Base-by-base conservation (phyloP, 164 flowering plant species). In the Malania oleifera region DNA sequence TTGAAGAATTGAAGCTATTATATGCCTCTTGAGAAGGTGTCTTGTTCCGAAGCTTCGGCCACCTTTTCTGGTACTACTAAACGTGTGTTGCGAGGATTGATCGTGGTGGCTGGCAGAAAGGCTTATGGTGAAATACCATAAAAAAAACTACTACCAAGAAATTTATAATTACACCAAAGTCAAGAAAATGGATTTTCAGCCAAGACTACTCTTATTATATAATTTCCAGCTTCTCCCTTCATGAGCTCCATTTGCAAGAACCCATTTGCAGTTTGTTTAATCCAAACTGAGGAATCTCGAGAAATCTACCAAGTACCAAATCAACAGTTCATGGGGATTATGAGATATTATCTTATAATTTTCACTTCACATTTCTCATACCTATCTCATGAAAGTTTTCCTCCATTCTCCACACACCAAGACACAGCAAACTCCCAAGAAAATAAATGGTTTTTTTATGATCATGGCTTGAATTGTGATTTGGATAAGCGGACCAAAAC, bases 1-100 rank as follows among this genome's bases (percentile, higher is more conserved):
- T 71, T n/a, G n/a, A n/a, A n/a, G n/a, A n/a, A n/a, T 70, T 68
- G 80, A 72, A 76, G 75, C 43, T 76, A 84, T 69, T 81, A 78
- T 86, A 80, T 80, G 97, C 66, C 69, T 70, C 76, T 82, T 71
- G 54, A 59, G 47, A 54, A 79, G 80, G 84, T 72, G 75, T 76
- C 78, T 75, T 70, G 67, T 72, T 54, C 91, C 90, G 83, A 80
- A 79, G 79, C 70, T 76, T 83, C 74, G 73, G 95, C 91, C 88
- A 83, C 65, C 77, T 74, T 86, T 91, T 77, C 63, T 58, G 85
- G 79, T 78, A 76, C 79, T 75, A 54, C 75, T 76, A 70, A 76
- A 48, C 47, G 70, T 57, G 68, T 59, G 63, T 58, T 56, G 67
- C 72, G 66, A 68, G 57, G 64, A 63, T 31, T 31, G 37, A 31